A percentile compares a stretch with the other conserved stretches of the same genome.
These are phyloP conservation scores for Serendipita vermifera DNA, from an alignment of 768 basidiomycete genomes.

Conservation along the genomic window DNA sequence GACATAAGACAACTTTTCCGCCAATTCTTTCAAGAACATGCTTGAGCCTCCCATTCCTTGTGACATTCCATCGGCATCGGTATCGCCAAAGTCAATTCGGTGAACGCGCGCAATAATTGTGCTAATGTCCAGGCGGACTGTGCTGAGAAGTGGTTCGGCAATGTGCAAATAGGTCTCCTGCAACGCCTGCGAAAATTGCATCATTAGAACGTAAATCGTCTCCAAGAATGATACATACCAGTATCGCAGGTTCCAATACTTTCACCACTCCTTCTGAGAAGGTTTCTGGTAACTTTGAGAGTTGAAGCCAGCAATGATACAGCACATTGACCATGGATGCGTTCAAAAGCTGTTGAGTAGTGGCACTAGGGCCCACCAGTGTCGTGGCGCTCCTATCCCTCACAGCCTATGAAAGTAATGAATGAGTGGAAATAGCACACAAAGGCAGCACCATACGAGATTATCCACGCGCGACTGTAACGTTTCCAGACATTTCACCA, in stretches of 20 bases:
- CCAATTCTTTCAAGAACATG: constrained; percentile 82
- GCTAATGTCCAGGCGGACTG: constrained; percentile 69
- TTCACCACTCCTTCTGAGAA: constrained; percentile 47
- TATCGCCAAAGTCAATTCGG: constrained; percentile 60
- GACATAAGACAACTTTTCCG: constrained; percentile 74
- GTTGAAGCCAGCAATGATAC: constrained; percentile 59
- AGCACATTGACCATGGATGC: constrained; percentile 65
- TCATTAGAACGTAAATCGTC: not conserved
- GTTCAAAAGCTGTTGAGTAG: constrained; percentile 66
- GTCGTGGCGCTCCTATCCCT: constrained; percentile 68
- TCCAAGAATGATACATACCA: constrained; percentile 32
- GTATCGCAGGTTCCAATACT: constrained; percentile 41
- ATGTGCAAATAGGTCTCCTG: constrained; percentile 20
- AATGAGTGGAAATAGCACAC: not conserved
- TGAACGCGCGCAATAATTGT: constrained; percentile 75
- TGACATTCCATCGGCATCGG: constrained; percentile 50
- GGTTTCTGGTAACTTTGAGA: constrained; percentile 54
- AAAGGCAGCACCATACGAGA: constrained; percentile 38
- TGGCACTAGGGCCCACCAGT: constrained; percentile 62
- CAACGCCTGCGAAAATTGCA: not conserved
- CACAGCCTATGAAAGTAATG: constrained; percentile 37
- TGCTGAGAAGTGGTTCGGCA: constrained; percentile 46
- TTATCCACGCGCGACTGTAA: constrained; percentile 50
- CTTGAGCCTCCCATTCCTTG: constrained; percentile 53
- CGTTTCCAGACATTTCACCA: constrained; percentile 53